These are phyloP conservation scores for Teratosphaeriaceae sp. DNA, from an alignment of 2,329 filamentous ascomycete genomes.

Conservation along the genomic window DNA sequence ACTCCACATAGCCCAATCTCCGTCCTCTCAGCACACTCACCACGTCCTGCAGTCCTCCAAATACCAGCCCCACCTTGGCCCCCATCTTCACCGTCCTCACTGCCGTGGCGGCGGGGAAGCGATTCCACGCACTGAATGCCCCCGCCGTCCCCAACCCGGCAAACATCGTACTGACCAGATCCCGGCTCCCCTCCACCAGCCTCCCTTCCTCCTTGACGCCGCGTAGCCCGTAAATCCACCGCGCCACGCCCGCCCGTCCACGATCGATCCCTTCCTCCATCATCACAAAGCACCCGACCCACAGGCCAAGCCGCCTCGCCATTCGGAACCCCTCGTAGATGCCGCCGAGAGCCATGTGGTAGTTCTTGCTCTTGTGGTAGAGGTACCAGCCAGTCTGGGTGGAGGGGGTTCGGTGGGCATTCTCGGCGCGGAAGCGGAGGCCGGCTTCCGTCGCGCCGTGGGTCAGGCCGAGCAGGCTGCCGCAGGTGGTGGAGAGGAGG, in stretches of 20 bases:
- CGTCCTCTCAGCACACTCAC: constrained; percentile 64
- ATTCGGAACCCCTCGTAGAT: constrained; percentile 72
- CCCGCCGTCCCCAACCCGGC: constrained; percentile 81
- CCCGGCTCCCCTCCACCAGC: constrained; percentile 42
- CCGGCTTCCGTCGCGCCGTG: constrained; percentile 39
- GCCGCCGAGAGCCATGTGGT: constrained; percentile 71
- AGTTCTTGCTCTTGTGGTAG: constrained; percentile 99
- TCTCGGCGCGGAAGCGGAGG: constrained; percentile 87
- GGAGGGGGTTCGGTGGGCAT: constrained; percentile 85
- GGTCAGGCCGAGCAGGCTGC: constrained; percentile 26
- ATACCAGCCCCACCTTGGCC: constrained; percentile 68
- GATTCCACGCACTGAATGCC: constrained; percentile 77
- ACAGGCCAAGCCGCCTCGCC: constrained; percentile 62
- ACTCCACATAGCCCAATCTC: constrained; percentile 68
- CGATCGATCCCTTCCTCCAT: constrained; percentile 82
- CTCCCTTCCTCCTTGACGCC: constrained; percentile 33
- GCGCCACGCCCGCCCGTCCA: constrained; percentile 57
- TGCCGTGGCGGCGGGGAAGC: constrained; percentile 62
- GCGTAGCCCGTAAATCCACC: constrained; percentile 27
- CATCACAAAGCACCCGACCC: constrained; percentile 69
- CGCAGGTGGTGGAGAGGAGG: constrained; percentile 18
- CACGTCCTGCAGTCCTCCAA: constrained; percentile 74
- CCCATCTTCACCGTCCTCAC: constrained; percentile 67
- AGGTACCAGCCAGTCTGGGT: constrained; percentile 87
- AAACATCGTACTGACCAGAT: constrained; percentile 73